These are phyloP conservation scores for Prunus yedoensis DNA, from an alignment of 331 rosid genomes.

Conservation along the genomic window DNA sequence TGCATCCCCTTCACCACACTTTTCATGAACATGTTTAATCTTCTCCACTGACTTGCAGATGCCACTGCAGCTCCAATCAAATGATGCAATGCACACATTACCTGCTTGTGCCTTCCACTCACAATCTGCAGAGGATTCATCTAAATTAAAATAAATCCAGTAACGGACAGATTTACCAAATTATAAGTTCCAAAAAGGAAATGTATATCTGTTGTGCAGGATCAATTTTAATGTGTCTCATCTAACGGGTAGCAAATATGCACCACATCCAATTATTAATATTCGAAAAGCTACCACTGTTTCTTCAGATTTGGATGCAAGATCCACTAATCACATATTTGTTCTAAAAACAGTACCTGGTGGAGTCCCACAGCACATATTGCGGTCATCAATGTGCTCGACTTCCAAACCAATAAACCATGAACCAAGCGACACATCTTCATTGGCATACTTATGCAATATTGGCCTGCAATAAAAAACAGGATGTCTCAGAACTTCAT, in stretches of 20 bases:
- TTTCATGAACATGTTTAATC: conserved; percentile 86
- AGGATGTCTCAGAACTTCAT: conserved; percentile 14
- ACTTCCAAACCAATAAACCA: conserved; percentile 98
- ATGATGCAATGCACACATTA: conserved; percentile 83
- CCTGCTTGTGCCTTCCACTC: conserved; percentile 99
- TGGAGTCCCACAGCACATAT: conserved; percentile 97
- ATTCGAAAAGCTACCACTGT: not conserved
- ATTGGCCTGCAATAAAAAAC: conserved; percentile 65
- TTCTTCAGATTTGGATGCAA: not conserved
- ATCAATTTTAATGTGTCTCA: not conserved
- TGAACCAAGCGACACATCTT: conserved; percentile 95
- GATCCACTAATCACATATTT: not conserved
- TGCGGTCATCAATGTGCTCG: conserved; percentile 93
- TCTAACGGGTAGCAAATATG: not conserved
- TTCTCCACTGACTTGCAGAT: conserved; percentile 98
- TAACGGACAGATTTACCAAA: not conserved
- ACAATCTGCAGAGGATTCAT: conserved; percentile 59
- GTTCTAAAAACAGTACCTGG: conserved; percentile 62
- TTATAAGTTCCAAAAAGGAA: not conserved
- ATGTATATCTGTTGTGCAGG: not conserved
- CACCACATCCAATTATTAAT: not conserved
- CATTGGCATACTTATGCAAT: conserved; percentile 90
- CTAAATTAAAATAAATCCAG: conserved; percentile 17
- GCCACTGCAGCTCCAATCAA: conserved; percentile 99
- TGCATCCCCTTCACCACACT: conserved; percentile 90